Evolutionary conservation across 2,329 filamentous ascomycete species (phyloP).

Genomic region (Bipolaris oryzae): DNA sequence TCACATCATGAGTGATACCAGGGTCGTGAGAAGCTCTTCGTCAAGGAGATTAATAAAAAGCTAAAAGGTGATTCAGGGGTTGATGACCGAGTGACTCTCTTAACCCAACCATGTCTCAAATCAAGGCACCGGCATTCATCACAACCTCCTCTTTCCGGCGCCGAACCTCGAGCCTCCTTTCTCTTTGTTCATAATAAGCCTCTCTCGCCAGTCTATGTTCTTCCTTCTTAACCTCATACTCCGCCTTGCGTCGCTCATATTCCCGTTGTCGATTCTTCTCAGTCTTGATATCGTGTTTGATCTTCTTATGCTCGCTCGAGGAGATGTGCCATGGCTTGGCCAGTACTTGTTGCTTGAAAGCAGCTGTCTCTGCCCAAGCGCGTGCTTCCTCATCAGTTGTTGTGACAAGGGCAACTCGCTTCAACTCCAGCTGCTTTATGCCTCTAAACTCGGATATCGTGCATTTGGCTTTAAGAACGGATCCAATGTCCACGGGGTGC

Average conservation of each 20-base stretch:
- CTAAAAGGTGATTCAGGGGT: not conserved
- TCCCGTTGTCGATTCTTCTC: constrained; percentile 49
- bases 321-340: constrained; percentile 60
- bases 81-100: no score
- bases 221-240: constrained; percentile 43
- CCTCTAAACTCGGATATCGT: constrained; percentile 59
- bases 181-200: constrained; percentile 37
- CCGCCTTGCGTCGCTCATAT: constrained; percentile 40
- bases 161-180: constrained; percentile 52
- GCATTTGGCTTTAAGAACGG: constrained; percentile 63
- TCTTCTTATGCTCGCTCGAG: constrained; percentile 50
- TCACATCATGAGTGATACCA: no score
- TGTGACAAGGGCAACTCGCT: constrained; percentile 56
- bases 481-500: constrained; percentile 52
- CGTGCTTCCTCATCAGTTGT: constrained; percentile 62
- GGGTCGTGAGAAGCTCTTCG: no score
- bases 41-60: not conserved
- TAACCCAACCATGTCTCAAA: constrained; percentile 16
- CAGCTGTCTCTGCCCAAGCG: constrained; percentile 59
- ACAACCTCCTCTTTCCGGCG: constrained; percentile 52
- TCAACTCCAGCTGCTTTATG: constrained; percentile 60
- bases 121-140: constrained; percentile 51
- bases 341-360: constrained; percentile 58
- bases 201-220: constrained; percentile 41
- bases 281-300: constrained; percentile 50